Evolutionary conservation across 1,139 yeast genomes (phyloP).

Genomic region (Meyerozyma carpophila): DNA sequence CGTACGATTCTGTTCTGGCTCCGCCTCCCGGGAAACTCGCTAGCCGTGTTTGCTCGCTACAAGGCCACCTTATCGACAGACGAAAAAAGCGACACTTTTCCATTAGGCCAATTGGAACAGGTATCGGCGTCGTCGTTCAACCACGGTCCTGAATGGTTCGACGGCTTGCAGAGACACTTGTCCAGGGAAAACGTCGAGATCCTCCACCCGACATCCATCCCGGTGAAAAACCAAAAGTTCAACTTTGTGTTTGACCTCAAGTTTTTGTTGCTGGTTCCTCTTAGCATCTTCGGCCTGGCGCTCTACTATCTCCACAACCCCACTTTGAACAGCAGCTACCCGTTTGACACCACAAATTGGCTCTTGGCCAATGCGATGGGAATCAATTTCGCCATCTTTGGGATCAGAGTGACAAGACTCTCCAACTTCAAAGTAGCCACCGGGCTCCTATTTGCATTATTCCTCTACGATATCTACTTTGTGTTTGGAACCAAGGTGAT

Average conservation of each 20-base stretch:
- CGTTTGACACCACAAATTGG: conserved; percentile 18
- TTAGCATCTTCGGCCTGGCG: conserved; percentile 13
- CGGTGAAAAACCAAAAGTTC: conserved; percentile 19
- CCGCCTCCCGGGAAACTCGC: conserved; percentile 12
- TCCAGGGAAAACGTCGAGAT: conserved; percentile 12
- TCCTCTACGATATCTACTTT: conserved; percentile 60
- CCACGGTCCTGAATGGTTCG: conserved; percentile 6
- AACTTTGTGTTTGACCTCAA: conserved; percentile 31
- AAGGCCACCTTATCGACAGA: conserved; percentile 25
- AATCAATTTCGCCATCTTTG: conserved; percentile 28
- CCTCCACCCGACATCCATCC: conserved; percentile 14
- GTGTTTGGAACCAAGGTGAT: conserved; percentile 61
- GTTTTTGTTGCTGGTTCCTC: conserved; percentile 20
- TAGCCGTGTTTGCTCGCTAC: conserved; percentile 17
- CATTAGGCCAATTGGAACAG: conserved; percentile 19
- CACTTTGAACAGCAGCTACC: conserved; percentile 10
- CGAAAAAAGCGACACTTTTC: conserved; percentile 11
- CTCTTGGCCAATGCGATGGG: conserved; percentile 28
- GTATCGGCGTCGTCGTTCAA: neutral
- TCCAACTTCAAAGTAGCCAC: conserved; percentile 41
- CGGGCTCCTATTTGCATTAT: conserved; percentile 43
- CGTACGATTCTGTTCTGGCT: conserved; percentile 14
- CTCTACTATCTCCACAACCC: conserved; percentile 20
- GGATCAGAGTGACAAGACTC: conserved; percentile 24
- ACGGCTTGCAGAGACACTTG: conserved; percentile 11